phyloP scores from a whole-genome alignment of 148 eudicot genomes.

The Tetragonia tetragonoides region DNA sequence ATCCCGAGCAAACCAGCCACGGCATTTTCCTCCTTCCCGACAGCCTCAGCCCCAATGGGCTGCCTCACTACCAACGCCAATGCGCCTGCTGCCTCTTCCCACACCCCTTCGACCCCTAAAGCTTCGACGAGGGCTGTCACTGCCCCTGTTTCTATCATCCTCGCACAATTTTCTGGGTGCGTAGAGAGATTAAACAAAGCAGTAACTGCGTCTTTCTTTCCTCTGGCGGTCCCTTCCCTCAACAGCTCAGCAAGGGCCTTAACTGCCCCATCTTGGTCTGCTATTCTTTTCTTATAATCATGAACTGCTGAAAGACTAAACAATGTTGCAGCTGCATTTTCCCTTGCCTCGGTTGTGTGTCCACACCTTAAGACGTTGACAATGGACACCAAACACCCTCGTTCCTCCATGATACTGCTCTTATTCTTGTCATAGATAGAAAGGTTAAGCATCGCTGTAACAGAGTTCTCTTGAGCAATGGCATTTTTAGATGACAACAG shows the following conservation, averaged over 20 bases:
- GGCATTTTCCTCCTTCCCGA: constrained; percentile 59
- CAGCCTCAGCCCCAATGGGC: constrained; percentile 68
- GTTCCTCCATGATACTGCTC: constrained; percentile 57
- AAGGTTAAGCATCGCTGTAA: constrained; percentile 79
- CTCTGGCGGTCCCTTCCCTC: constrained; percentile 65
- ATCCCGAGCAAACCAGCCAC: constrained; percentile 62
- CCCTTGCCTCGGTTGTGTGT: constrained; percentile 71
- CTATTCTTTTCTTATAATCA: constrained; percentile 69
- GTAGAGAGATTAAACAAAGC: constrained; percentile 79
- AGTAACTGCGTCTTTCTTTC: constrained; percentile 85
- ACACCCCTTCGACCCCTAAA: constrained; percentile 53
- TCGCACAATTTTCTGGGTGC: constrained; percentile 48
- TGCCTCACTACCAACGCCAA: constrained; percentile 73
- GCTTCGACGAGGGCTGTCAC: constrained; percentile 56
- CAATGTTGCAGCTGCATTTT: constrained; percentile 89
- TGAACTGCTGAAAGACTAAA: constrained; percentile 92
- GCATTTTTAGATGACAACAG: constrained; percentile 53
- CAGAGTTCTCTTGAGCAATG: constrained; percentile 86
- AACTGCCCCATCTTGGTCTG: constrained; percentile 60
- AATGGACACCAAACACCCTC: constrained; percentile 61
- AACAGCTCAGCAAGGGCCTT: constrained; percentile 58
- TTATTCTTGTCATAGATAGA: constrained; percentile 80
- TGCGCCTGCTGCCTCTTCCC: constrained; percentile 86
- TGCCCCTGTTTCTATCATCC: constrained; percentile 64
- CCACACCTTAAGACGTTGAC: constrained; percentile 61